These are phyloP conservation scores for Nicotiana otophora DNA, from an alignment of 257 asterid species.

Conservation along the genomic window DNA sequence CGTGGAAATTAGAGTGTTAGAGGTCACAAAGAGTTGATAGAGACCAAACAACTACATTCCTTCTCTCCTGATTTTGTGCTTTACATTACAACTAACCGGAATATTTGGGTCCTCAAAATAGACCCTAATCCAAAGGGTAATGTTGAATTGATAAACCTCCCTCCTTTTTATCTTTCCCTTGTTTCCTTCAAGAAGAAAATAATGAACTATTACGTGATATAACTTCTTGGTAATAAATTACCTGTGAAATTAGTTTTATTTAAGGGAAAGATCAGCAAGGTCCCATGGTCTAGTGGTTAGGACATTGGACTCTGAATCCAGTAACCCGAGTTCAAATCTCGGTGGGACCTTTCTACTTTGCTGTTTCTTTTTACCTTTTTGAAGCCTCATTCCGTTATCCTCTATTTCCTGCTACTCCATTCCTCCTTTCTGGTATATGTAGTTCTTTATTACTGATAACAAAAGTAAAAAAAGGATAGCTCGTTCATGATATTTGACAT, in stretches of 20 bases:
- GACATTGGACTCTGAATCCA: slow-evolving; percentile 52
- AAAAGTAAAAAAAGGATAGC: too few species aligned
- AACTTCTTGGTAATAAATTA: too few species aligned
- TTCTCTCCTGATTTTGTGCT: background rate
- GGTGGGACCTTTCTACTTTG: slow-evolving; percentile 6
- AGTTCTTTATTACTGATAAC: too few species aligned
- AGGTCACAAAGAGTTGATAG: background rate
- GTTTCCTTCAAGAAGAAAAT: background rate
- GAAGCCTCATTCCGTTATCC: background rate
- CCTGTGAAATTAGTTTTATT: background rate
- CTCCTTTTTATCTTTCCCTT: background rate
- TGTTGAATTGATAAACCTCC: background rate
- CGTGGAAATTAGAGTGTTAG: background rate
- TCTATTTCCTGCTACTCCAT: background rate
- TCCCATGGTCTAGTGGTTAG: slow-evolving; percentile 43
- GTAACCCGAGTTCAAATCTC: slow-evolving; percentile 41
- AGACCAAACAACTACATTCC: background rate
- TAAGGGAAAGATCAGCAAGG: background rate
- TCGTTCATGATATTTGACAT: too few species aligned
- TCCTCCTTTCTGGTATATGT: too few species aligned
- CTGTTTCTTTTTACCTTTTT: background rate
- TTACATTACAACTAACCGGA: background rate
- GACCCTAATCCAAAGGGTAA: background rate
- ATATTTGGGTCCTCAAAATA: background rate
- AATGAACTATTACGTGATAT: background rate